Conservation (phyloP, 2,329 filamentous ascomycete genomes). For the Lithohypha guttulata region DNA sequence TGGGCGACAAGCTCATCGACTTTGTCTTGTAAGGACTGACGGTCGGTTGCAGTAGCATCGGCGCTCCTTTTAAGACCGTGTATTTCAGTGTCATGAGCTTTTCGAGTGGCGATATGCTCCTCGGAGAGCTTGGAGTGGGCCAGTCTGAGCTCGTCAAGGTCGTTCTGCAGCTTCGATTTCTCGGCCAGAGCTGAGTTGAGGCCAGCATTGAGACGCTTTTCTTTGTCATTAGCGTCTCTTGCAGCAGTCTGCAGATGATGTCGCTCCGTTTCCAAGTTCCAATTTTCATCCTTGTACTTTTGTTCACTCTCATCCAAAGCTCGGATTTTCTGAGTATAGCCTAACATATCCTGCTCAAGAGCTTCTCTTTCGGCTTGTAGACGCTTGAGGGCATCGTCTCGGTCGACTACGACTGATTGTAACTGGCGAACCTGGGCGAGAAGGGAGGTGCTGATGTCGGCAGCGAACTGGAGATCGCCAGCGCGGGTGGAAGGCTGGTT, state of each 20-base stretch:
- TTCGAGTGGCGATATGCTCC: slow-evolving; percentile 64
- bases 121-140: slow-evolving; percentile 68
- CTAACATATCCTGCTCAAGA: slow-evolving; percentile 72
- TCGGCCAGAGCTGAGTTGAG: slow-evolving; percentile 61
- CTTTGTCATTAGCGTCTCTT: slow-evolving; percentile 68
- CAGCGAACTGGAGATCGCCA: slow-evolving; percentile 96
- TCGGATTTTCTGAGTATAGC: slow-evolving; percentile 67
- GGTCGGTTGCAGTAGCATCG: slow-evolving; percentile 66
- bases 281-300: slow-evolving; percentile 96
- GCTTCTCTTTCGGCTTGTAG: slow-evolving; percentile 63
- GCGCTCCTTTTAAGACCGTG: slow-evolving; percentile 72
- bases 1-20: slow-evolving; percentile 79
- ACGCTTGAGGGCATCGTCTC: slow-evolving; percentile 73
- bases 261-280: slow-evolving; percentile 86
- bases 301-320: slow-evolving; percentile 86
- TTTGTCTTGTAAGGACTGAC: slow-evolving; percentile 66
- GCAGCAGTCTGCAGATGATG: slow-evolving; percentile 68
- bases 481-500: slow-evolving; percentile 82
- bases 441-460: slow-evolving; percentile 90
- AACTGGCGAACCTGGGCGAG: slow-evolving; percentile 88
- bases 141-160: slow-evolving; percentile 81
- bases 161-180: slow-evolving; percentile 67
- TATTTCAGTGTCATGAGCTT: slow-evolving; percentile 81
- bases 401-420: slow-evolving; percentile 72
- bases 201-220: slow-evolving; percentile 67